Base-by-base conservation (phyloP, 345 rosid genomes). In the Bruguiera sexangula region DNA sequence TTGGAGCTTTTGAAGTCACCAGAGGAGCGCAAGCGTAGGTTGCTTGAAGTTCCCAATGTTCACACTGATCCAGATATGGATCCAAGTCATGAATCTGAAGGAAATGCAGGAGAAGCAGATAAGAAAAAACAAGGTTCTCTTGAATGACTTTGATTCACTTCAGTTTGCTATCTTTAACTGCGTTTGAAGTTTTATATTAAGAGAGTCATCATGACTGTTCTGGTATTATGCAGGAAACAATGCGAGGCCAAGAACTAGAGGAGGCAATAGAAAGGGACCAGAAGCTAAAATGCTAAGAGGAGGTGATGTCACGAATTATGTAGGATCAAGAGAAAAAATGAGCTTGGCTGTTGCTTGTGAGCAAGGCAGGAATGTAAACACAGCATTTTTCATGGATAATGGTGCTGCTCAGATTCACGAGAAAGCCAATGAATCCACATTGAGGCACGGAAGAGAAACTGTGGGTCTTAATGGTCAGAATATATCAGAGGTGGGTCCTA, bases 1-100 rank as follows among this genome's bases (percentile, higher is more conserved):
- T 76, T 92, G 78, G 85, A 85, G 84, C 88, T 86, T 70, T 81
- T 95, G 75, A 76, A 82, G 59, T 92, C 96, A 26, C 85, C 86
- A 19, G 83, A 82, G 78, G 97, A 87, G 73, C 87, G 77, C 31
- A 88, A 87, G 73, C 84, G 89, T 67, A 85, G 89, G 82, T 70
- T 87, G 76, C 77, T 69, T 66, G 96, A 85, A 73, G 76, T 80
- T 76, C 93, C 93, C 20, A 76, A 77, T 62, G 84, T 95, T 53
- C 97, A 92, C 65, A 29, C 82, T 21, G 97, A 89, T 78, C 85
- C 80, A 34, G 77, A 70, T 62, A 83, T 86, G 91, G 79, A 80
- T 77, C 85, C 87, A 29, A 79, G 76, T 55, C 62, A 66, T 62
- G 77, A 82, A 73, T 82, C 83, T 58, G 81, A 81, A 73, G 84